Base-by-base conservation (phyloP, 2,329 filamentous ascomycete species). In the Calonectria pseudoturangicola region DNA sequence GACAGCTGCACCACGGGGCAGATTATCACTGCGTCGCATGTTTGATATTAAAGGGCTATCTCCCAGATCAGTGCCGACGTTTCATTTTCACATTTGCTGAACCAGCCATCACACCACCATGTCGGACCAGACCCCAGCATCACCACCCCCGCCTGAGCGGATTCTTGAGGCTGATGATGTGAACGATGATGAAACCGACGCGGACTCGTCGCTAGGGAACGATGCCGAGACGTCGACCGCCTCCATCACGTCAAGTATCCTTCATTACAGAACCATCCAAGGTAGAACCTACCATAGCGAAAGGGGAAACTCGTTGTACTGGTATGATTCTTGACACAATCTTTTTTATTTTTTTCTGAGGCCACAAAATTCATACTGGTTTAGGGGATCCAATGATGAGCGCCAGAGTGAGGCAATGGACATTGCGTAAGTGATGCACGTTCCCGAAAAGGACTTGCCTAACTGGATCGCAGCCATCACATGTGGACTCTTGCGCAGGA, bases 401-500 rank as follows among this genome's bases (percentile, higher is more conserved):
- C 71, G 66, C 27, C 81, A 82, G 47, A 81, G 74, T n/a, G 78
- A 84, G 21, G 75, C 79, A 0, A 76, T 82, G 73, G 83, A 84
- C 25, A 78, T 84, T 66, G 76, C 71, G 77, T 80, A 68, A 72
- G 72, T 41, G 5, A 58, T 41, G 25, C 13, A 27, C 9, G 27
- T 54, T 43, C 10, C 6, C 25, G 54, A 13, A 4, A 9, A 18
- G 39, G 13, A 10, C n/a, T 39, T 27, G 41, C 10, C 51, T 69
- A 58, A 47, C 64, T 43, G 21, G 21, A 16, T n/a, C 27, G 16
- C 4, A 74, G 72, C 47, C 72, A 74, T 30, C 72, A 74, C 45
- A 74, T 63, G 47, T 91, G 30, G 89, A 91, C 75, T 82, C 90
- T 47, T 87, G 89, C 54, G 90, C 89, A 7, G 89, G 90, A 43